Percentiles rank a stretch among this genome's conserved stretches.
These are phyloP conservation scores for Crithidia bombi DNA, from an alignment of 208 protist genomes.

Conservation along the genomic window DNA sequence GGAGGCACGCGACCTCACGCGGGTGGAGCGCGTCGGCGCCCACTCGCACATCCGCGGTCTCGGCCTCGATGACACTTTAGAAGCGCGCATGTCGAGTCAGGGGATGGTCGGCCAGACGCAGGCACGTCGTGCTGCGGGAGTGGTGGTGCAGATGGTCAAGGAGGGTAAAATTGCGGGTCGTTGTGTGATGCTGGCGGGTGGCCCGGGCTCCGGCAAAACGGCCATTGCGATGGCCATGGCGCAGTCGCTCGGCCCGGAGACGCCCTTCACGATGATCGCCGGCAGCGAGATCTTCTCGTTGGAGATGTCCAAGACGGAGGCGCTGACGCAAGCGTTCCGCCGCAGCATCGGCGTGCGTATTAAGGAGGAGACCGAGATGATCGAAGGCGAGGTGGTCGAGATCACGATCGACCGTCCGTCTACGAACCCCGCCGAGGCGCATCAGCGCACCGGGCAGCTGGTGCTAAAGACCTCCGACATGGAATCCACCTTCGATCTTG, in stretches of 20 bases:
- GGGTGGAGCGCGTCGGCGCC: constrained; percentile 97
- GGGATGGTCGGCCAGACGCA: constrained; percentile 99
- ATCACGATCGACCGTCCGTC: constrained; percentile 98
- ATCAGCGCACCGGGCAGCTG: constrained; percentile 97
- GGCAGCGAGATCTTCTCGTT: constrained; percentile 99
- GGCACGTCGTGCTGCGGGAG: constrained; percentile 90
- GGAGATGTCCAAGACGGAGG: constrained; percentile 99
- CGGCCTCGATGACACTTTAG: constrained; percentile 98
- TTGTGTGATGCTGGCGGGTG: constrained; percentile 99
- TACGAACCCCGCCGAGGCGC: constrained; percentile 88
- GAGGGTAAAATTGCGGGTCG: constrained; percentile 99
- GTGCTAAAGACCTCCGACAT: constrained; percentile 99
- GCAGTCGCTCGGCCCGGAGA: constrained; percentile 97
- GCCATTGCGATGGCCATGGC: constrained; percentile 99
- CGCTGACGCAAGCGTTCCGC: constrained; percentile 99
- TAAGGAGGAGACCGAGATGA: constrained; percentile 99
- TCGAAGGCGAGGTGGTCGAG: constrained; percentile 99
- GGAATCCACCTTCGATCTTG: constrained; percentile 99
- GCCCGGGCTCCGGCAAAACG: constrained; percentile 98
- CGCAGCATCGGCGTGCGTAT: constrained; percentile 99
- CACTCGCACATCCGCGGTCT: constrained; percentile 99
- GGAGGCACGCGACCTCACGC: constrained; percentile 96
- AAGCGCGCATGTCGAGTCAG: constrained; percentile 93
- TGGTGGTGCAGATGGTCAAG: constrained; percentile 98
- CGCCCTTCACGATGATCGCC: constrained; percentile 99